Evolutionary conservation across 1,284 basidiomycete species (phyloP), one percentile per base, ranked within the genome.

Genomic region (Papiliotrema fonsecae): DNA sequence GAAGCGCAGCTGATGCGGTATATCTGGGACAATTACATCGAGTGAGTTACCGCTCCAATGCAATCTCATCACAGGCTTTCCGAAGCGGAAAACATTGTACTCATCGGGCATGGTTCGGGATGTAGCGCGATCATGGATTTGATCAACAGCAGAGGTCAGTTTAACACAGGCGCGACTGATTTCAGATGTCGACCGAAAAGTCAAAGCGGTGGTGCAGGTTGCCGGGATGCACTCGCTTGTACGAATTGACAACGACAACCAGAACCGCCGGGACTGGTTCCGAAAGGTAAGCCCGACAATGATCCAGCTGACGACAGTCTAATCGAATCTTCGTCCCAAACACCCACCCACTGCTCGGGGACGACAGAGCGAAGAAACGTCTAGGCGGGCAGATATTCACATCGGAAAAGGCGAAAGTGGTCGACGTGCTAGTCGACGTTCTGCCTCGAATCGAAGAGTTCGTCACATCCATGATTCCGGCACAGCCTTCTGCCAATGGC

Each of bases 1-100:
- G 69, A 50, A 60, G 69, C 43, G 36, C 81, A 86, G 26, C 74
- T 91, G 21, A 70, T 93, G 52, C 77, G 79, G 6, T 94, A 94
- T 64, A 69, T 97, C 3, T 98, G 94, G 94, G 93, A 97, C 72
- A 94, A 97, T 67, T 90, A 91, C 58, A 78, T 96, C 48, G 81
- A 87, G 89, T 91, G 56, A 43, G 73, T 80, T 10, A n/a, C 7
- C 21, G 14, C 3, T 16, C 4, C 11, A 19, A 10, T 40, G 43
- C 48, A 54, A 37, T 24, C 4, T 36, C 34, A 4, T 10, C 18
- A 6, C 56, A 91, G 88, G 54, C 74, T 91, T 50, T 85, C 84
- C 3, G 77, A 78, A 34, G 85, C 85, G 4, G 77, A 81, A 39
- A 79, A 82, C 26, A 78, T 97, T 16, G 76, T 97, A 21, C 65